phyloP scores from a whole-genome alignment of 2,329 filamentous ascomycete species.

The Drechslerella dactyloides region DNA sequence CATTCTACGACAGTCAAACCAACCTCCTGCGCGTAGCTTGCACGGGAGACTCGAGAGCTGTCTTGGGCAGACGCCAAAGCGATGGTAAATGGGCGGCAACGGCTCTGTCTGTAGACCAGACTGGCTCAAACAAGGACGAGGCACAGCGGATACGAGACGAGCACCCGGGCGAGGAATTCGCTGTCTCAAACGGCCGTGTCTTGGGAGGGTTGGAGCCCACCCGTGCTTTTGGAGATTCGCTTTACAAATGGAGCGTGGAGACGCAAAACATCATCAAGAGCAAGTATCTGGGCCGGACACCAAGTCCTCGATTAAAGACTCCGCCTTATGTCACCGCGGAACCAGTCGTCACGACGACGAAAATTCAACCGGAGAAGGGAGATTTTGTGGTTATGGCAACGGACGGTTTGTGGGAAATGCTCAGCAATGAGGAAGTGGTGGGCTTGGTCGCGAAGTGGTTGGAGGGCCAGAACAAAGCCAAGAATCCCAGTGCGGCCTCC shows the following conservation, averaged over 20 bases:
- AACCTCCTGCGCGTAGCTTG: slow-evolving; percentile 92
- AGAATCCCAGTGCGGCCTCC: slow-evolving; percentile 59
- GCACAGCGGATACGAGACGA: slow-evolving; percentile 79
- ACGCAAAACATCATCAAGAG: slow-evolving; percentile 80
- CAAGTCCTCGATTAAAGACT: slow-evolving; percentile 78
- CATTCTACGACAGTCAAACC: slow-evolving; percentile 89
- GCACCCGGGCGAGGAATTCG: slow-evolving; percentile 87
- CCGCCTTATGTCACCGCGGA: slow-evolving; percentile 98
- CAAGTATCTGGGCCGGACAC: slow-evolving; percentile 84
- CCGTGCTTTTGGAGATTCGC: slow-evolving; percentile 92
- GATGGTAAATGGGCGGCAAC: slow-evolving; percentile 93
- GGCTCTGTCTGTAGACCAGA: slow-evolving; percentile 89
- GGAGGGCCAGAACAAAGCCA: slow-evolving; percentile 69
- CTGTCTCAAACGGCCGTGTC: slow-evolving; percentile 86
- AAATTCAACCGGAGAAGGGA: slow-evolving; percentile 84
- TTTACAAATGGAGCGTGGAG: slow-evolving; percentile 93
- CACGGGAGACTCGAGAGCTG: slow-evolving; percentile 93
- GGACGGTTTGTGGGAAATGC: slow-evolving; percentile 98
- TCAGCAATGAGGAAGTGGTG: slow-evolving; percentile 97
- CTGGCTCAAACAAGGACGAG: slow-evolving; percentile 85
- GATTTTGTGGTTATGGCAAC: slow-evolving; percentile 97
- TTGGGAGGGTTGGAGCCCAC: slow-evolving; percentile 90
- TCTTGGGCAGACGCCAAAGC: slow-evolving; percentile 75
- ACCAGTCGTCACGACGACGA: slow-evolving; percentile 89
- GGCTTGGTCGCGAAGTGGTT: slow-evolving; percentile 97